phyloP scores from a whole-genome alignment of 768 basidiomycete species.

The Mycena indigotica region DNA sequence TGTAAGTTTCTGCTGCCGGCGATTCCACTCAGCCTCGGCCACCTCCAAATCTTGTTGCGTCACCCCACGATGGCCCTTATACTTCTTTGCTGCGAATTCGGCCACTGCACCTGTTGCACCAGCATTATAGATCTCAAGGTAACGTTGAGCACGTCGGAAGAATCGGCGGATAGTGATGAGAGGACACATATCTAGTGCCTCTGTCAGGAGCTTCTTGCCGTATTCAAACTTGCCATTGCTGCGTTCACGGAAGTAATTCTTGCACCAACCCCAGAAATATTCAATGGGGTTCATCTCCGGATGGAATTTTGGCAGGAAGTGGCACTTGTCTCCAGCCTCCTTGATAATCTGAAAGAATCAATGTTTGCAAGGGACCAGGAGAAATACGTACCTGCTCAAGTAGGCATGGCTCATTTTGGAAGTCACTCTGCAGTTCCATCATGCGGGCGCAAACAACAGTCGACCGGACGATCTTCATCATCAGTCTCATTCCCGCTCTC shows the following conservation, averaged over 20 bases:
- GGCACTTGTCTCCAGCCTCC: constrained; percentile 10
- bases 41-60: neutral
- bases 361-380: too few relatives aligned
- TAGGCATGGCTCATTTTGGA: too few relatives aligned
- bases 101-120: constrained; percentile 14
- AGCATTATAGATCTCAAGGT: constrained; percentile 5
- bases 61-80: constrained; percentile 7
- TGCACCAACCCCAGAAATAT: constrained; percentile 8
- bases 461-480: too few relatives aligned
- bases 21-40: neutral
- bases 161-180: constrained; percentile 17
- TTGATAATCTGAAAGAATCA: constrained; percentile 7
- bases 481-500: too few relatives aligned
- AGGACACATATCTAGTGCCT: constrained; percentile 19
- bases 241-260: constrained; percentile 7
- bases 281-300: constrained; percentile 18
- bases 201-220: constrained; percentile 5
- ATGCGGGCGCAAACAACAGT: too few relatives aligned
- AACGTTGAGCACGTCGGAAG: constrained; percentile 13
- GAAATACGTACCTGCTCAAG: too few relatives aligned
- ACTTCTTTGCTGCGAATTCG: neutral
- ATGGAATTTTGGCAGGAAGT: constrained; percentile 20
- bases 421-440: too few relatives aligned
- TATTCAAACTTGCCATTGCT: constrained; percentile 8
- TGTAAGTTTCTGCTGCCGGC: too few relatives aligned